A percentile compares a stretch with the other conserved stretches of the same genome.
phyloP scores from a whole-genome alignment of 2,329 filamentous ascomycete genomes.

The Dichotomopilus funicola region DNA sequence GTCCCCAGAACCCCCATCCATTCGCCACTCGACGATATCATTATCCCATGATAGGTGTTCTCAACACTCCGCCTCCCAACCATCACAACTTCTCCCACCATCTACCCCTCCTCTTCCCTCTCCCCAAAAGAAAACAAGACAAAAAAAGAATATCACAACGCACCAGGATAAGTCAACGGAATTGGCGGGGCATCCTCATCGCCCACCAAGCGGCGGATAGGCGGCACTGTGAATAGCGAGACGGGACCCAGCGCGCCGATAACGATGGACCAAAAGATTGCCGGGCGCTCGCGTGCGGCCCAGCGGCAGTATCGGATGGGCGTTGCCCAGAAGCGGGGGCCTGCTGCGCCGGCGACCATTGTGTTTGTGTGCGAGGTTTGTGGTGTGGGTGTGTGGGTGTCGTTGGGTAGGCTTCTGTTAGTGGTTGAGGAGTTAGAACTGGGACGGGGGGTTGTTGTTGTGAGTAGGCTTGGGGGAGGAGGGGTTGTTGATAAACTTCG shows the following conservation, averaged over 20 bases:
- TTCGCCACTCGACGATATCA: too few species aligned
- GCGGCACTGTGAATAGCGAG: slow-evolving; percentile 63
- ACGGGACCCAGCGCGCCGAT: slow-evolving; percentile 69
- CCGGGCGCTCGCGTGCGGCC: slow-evolving; percentile 81
- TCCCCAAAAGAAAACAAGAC: neutral
- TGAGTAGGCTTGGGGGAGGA: neutral
- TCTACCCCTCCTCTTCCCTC: neutral
- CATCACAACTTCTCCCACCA: neutral
- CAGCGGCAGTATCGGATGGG: slow-evolving; percentile 83
- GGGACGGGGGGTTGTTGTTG: neutral
- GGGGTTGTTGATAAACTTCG: neutral
- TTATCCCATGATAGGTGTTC: too few species aligned
- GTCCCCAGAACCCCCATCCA: too few species aligned
- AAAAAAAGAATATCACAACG: slow-evolving; percentile 33
- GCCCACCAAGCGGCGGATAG: slow-evolving; percentile 64
- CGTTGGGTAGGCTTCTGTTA: neutral
- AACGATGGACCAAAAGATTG: slow-evolving; percentile 80
- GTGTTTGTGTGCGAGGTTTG: neutral
- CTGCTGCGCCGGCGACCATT: slow-evolving; percentile 53
- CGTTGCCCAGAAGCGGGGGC: slow-evolving; percentile 72
- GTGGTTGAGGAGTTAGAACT: neutral
- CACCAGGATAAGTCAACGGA: slow-evolving; percentile 90
- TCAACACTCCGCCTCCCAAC: too few species aligned
- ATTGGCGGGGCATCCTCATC: slow-evolving; percentile 66
- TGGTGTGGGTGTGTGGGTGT: neutral